Conservation (phyloP, 441 rosid genomes). For the Eruca vesicaria region DNA sequence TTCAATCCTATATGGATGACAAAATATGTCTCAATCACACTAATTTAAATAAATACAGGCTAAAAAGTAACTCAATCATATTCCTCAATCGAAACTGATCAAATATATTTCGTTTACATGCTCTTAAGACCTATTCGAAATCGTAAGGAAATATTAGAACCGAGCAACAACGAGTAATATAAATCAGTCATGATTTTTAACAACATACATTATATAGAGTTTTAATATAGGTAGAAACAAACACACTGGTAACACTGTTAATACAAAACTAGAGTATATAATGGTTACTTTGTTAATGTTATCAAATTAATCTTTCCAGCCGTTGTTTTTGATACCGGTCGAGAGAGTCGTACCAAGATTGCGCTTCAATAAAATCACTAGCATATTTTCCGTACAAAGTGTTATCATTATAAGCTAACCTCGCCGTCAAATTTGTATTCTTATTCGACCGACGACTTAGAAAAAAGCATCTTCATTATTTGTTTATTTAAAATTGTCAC, state of each 20-base stretch:
- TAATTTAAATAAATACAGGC: not conserved
- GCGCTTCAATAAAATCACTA: not conserved
- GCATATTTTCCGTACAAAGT: not conserved
- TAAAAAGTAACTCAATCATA: not conserved
- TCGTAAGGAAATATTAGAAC: not conserved
- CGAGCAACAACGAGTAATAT: not conserved
- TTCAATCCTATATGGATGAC: not conserved
- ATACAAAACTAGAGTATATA: not conserved
- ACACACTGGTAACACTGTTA: not conserved
- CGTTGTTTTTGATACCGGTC: not conserved
- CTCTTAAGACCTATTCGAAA: not conserved
- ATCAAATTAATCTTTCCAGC: not conserved
- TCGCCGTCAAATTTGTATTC: conserved; percentile 17
- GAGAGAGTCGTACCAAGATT: conserved; percentile 11
- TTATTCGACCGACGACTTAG: conserved; percentile 13
- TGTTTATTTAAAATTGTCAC: not conserved
- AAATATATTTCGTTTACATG: not conserved
- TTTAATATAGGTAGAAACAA: not conserved
- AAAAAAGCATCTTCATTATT: not conserved
- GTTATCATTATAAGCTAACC: not conserved
- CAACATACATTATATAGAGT: not conserved
- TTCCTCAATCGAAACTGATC: not conserved
- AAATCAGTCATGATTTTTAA: not conserved
- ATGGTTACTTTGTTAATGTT: not conserved
- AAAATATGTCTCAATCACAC: not conserved